A percentile compares a stretch with the other conserved stretches of the same genome.
Evolutionary conservation across 768 basidiomycete genomes (phyloP).

Genomic region (Tephrocybe sp.): DNA sequence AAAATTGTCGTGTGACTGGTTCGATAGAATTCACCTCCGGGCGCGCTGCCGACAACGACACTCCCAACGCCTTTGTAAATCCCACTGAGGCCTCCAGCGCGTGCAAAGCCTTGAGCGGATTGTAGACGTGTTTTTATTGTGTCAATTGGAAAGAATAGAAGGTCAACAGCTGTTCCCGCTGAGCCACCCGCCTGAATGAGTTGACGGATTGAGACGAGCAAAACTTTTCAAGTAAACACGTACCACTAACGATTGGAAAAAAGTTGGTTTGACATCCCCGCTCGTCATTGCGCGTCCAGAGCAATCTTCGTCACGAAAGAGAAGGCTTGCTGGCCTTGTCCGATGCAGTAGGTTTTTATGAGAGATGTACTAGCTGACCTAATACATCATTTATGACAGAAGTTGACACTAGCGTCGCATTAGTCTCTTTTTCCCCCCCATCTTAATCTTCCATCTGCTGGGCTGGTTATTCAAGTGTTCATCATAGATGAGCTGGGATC

Average conservation of each 20-base stretch:
- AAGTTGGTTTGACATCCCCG: constrained; percentile 25
- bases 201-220: background rate
- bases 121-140: constrained; percentile 96
- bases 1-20: background rate
- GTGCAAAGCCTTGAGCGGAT: constrained; percentile 80
- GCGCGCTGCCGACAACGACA: constrained; percentile 92
- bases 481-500: too few species aligned
- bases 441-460: too few species aligned
- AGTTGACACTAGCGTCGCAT: too few species aligned
- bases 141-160: constrained; percentile 96
- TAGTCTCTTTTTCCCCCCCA: too few species aligned
- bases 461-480: too few species aligned
- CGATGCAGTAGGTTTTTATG: background rate
- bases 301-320: background rate
- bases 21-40: constrained; percentile 68
- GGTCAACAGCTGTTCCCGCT: constrained; percentile 93
- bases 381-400: background rate
- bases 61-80: constrained; percentile 95
- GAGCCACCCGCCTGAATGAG: constrained; percentile 50
- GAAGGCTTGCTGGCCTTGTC: background rate
- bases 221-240: background rate
- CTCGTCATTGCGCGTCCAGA: constrained; percentile 1
- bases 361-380: background rate
- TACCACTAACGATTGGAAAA: constrained; percentile 31
- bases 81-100: constrained; percentile 85